phyloP scores from a whole-genome alignment of 441 rosid genomes.

The Syzygium malaccense region DNA sequence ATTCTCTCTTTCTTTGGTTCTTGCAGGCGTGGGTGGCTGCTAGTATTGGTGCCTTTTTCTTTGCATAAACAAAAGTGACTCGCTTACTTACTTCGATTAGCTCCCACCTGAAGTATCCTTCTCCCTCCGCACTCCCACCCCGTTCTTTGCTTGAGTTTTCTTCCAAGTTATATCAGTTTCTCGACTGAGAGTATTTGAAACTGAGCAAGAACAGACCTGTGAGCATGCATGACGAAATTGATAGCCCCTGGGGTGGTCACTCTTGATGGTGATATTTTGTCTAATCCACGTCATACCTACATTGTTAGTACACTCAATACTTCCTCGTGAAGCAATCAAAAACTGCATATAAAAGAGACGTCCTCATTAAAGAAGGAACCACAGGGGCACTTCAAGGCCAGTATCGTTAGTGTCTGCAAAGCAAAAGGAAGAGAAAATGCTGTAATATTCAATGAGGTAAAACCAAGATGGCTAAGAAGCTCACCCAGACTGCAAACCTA shows the following conservation, averaged over 20 bases:
- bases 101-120: background rate
- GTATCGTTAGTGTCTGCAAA: background rate
- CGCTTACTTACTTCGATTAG: background rate
- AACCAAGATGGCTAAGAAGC: background rate
- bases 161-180: background rate
- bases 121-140: background rate
- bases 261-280: slow-evolving; percentile 67
- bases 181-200: background rate
- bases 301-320: background rate
- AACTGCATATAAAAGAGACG: background rate
- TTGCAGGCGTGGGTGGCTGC: background rate
- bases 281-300: slow-evolving; percentile 90
- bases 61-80: background rate
- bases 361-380: background rate
- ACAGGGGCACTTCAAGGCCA: background rate
- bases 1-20: background rate
- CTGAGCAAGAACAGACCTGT: background rate
- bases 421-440: background rate
- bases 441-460: background rate
- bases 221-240: slow-evolving; percentile 56
- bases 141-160: background rate
- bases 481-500: slow-evolving; percentile 51
- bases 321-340: background rate
- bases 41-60: background rate
- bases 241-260: slow-evolving; percentile 75